phyloP scores from a whole-genome alignment of 2,329 filamentous ascomycete genomes.

The Botrytis squamosa region DNA sequence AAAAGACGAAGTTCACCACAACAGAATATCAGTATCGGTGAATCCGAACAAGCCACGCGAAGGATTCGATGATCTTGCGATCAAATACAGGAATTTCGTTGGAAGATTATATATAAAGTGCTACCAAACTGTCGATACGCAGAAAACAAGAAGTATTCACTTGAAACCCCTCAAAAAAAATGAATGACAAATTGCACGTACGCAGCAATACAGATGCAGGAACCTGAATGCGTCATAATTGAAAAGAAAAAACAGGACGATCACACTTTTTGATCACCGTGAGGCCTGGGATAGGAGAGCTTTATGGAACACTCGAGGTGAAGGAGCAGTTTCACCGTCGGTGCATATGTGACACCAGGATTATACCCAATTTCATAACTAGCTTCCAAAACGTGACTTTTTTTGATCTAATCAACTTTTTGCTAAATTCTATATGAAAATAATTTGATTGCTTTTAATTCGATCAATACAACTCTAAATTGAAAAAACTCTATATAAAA shows the following conservation, averaged over 20 bases:
- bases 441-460: too few species aligned
- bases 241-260: background rate
- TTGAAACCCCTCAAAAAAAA: background rate
- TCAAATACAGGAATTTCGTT: background rate
- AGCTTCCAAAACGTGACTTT: too few species aligned
- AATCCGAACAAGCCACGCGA: background rate
- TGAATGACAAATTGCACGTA: background rate
- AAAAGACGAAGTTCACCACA: background rate
- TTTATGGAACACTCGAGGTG: background rate
- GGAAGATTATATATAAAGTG: background rate
- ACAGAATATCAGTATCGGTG: background rate
- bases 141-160: background rate
- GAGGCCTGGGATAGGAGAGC: background rate
- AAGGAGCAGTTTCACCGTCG: background rate
- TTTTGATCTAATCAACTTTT: too few species aligned
- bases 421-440: too few species aligned
- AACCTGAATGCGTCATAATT: background rate
- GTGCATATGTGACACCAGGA: background rate
- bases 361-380: too few species aligned
- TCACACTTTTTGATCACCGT: background rate
- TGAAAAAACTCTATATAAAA: too few species aligned
- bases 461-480: too few species aligned
- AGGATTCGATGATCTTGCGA: background rate
- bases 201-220: accelerated
- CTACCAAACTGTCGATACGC: background rate